Conservation (phyloP, 768 basidiomycete species). For the Boletus rubescentipes region DNA sequence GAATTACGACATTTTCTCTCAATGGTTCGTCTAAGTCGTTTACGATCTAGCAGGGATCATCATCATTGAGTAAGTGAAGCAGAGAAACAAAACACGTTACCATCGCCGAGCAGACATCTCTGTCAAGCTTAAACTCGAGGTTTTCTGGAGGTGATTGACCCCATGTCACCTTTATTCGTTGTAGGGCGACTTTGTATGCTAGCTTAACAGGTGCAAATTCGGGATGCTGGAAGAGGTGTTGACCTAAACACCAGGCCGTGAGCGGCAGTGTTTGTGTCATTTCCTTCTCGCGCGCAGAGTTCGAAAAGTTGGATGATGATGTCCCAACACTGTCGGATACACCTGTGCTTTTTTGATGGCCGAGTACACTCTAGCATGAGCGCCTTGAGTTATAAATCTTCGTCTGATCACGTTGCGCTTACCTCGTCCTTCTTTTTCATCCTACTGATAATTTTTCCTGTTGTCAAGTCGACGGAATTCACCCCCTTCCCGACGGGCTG, state of each 20-base stretch:
- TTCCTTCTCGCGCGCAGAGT: slow-evolving; percentile 16
- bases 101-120: slow-evolving; percentile 10
- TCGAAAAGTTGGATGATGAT: slow-evolving; percentile 28
- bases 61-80: background rate
- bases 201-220: slow-evolving; percentile 13
- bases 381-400: slow-evolving; percentile 2
- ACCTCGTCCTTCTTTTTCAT: slow-evolving; percentile 31
- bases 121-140: slow-evolving; percentile 18
- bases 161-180: slow-evolving; percentile 11
- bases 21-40: slow-evolving; percentile 10
- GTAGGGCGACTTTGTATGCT: slow-evolving; percentile 6
- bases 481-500: background rate
- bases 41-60: slow-evolving; percentile 23
- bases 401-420: slow-evolving; percentile 2
- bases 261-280: slow-evolving; percentile 16
- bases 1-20: slow-evolving; percentile 21
- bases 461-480: slow-evolving; percentile 6
- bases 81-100: slow-evolving; percentile 9
- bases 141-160: slow-evolving; percentile 11
- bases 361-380: slow-evolving; percentile 5
- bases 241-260: slow-evolving; percentile 30
- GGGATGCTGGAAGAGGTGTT: slow-evolving; percentile 15
- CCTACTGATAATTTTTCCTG: background rate
- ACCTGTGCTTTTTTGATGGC: background rate
- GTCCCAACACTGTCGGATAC: slow-evolving; percentile 24